phyloP scores from a whole-genome alignment of 768 basidiomycete species.

The Termitomyces sp. region DNA sequence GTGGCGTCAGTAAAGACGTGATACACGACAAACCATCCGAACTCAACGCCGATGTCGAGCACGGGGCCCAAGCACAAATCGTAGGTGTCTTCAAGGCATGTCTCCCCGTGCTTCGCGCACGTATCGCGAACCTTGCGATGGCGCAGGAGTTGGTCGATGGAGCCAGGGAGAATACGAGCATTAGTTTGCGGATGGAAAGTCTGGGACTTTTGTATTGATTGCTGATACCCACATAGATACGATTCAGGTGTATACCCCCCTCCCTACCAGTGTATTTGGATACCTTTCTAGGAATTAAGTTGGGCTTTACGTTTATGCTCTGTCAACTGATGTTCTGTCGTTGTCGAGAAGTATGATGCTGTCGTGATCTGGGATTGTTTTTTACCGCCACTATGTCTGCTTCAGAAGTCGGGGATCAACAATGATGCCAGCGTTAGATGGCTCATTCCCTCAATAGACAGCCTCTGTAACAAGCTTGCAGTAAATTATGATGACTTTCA shows the following conservation, averaged over 20 bases:
- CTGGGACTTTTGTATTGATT: conserved; percentile 26
- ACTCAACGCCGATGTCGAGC: background rate
- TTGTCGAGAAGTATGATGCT: background rate
- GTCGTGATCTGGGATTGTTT: too few species aligned
- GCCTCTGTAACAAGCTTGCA: too few species aligned
- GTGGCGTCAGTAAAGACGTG: too few species aligned
- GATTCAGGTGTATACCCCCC: background rate
- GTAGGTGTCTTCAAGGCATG: conserved; percentile 37
- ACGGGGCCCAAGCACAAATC: conserved; percentile 31
- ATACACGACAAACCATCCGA: background rate
- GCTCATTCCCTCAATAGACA: too few species aligned
- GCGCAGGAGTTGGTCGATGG: conserved; percentile 45
- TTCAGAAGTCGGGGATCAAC: background rate
- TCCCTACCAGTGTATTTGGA: background rate
- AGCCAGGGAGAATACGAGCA: conserved; percentile 43
- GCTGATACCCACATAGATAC: background rate
- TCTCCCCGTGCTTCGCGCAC: conserved; percentile 40
- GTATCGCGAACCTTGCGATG: conserved; percentile 39
- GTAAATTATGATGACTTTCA: too few species aligned
- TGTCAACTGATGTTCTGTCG: too few species aligned
- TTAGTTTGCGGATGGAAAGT: conserved; percentile 42
- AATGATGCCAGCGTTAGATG: too few species aligned
- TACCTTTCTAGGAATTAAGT: background rate
- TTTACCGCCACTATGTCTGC: too few species aligned
- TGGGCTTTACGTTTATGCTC: background rate